Evolutionary conservation across 352 stramenopile genomes (phyloP).

Genomic region (Phytophthora foliorum): DNA sequence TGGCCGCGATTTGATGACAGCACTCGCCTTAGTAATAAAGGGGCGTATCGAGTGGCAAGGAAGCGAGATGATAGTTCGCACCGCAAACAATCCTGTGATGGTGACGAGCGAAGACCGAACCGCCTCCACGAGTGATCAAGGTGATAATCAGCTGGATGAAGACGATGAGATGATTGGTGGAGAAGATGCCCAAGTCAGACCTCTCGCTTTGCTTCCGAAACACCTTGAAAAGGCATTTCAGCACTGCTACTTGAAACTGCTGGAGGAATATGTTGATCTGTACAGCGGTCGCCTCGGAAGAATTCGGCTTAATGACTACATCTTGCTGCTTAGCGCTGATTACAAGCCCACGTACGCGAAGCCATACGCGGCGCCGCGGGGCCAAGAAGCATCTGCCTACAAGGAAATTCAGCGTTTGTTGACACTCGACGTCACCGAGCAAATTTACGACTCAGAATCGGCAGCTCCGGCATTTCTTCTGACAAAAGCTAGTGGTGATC

Average conservation of each 20-base stretch:
- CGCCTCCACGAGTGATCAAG: too few relatives aligned
- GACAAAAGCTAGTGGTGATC: background rate
- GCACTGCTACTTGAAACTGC: conserved; percentile 15
- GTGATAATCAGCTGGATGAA: too few relatives aligned
- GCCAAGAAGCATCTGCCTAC: conserved; percentile 9
- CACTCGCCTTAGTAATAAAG: too few relatives aligned
- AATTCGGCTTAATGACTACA: too few relatives aligned
- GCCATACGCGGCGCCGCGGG: too few relatives aligned
- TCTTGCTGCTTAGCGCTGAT: too few relatives aligned
- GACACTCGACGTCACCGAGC: conserved; percentile 7
- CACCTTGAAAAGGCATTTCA: background rate
- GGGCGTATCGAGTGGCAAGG: too few relatives aligned
- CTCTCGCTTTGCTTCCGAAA: background rate
- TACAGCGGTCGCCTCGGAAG: conserved; percentile 1
- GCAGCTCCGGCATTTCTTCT: conserved; percentile 19
- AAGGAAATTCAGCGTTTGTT: conserved; percentile 10
- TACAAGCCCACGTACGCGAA: too few relatives aligned
- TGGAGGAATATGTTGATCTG: conserved; percentile 3
- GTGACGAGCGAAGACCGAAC: too few relatives aligned
- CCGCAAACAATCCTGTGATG: too few relatives aligned
- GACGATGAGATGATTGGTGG: background rate
- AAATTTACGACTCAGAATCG: conserved; percentile 9
- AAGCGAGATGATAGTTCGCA: too few relatives aligned
- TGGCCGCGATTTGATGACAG: too few relatives aligned
- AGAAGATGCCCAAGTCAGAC: background rate